These are phyloP conservation scores for Sinapis alba DNA, from an alignment of 441 rosid species.

Conservation along the genomic window DNA sequence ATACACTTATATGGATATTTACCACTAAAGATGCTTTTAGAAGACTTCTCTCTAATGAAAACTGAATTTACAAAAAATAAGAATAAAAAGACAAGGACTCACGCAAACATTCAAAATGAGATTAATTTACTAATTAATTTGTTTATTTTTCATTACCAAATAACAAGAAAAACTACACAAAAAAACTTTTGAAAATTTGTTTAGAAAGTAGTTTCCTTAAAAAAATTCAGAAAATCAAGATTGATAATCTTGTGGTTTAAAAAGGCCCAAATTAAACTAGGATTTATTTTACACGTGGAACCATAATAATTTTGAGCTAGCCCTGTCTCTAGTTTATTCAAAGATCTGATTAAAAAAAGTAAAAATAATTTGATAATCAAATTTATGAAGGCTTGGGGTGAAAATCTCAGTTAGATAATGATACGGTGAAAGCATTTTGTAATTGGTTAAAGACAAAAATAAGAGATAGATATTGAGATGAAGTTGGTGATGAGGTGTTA, in stretches of 20 bases:
- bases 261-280: not conserved
- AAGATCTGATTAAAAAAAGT: not conserved
- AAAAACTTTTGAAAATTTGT: not conserved
- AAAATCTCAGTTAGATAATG: slow-evolving; percentile 5
- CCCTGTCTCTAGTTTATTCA: not conserved
- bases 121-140: too few relatives aligned
- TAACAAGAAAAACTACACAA: not conserved
- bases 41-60: not conserved
- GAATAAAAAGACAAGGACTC: not conserved
- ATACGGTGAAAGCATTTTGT: not conserved
- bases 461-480: slow-evolving; percentile 40
- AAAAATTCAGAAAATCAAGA: not conserved
- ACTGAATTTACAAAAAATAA: not conserved
- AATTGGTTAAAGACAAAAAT: not conserved
- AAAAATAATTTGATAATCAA: not conserved
- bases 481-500: slow-evolving; percentile 41
- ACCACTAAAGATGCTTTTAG: too few relatives aligned
- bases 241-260: slow-evolving; percentile 5
- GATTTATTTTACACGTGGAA: not conserved
- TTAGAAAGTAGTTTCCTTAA: not conserved
- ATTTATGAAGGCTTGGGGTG: not conserved
- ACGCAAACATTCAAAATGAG: too few relatives aligned
- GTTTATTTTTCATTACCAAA: not conserved
- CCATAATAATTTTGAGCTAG: not conserved
- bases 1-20: too few relatives aligned